Percentiles rank a stretch among this genome's conserved stretches.
Conservation (phyloP, 1,139 yeast species). For the Blastobotrys raffinosifermentans region DNA sequence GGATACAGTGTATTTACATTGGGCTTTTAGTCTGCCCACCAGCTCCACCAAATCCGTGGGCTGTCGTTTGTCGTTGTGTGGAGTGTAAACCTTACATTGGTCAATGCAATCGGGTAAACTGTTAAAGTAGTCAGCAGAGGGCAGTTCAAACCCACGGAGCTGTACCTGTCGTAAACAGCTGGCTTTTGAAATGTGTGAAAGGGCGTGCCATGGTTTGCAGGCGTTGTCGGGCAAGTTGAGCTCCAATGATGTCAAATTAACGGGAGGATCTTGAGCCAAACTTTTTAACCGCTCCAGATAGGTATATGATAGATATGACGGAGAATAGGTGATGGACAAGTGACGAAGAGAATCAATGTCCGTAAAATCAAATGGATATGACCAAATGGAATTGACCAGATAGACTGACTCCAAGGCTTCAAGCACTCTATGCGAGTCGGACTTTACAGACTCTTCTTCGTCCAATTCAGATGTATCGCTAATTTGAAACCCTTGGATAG, state of each 20-base stretch:
- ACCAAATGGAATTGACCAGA: constrained; percentile 12
- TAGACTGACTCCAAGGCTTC: neutral
- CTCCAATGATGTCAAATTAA: constrained; percentile 1
- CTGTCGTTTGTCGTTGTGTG: too few relatives aligned
- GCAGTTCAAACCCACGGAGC: constrained; percentile 9
- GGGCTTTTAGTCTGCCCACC: too few relatives aligned
- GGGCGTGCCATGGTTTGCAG: constrained; percentile 12
- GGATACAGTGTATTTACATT: too few relatives aligned
- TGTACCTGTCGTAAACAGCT: constrained; percentile 2
- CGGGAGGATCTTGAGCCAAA: constrained; percentile 9
- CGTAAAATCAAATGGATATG: constrained; percentile 10
- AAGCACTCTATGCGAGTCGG: neutral
- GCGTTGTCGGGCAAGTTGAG: constrained; percentile 6
- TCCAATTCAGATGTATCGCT: constrained; percentile 4
- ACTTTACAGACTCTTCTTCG: too few relatives aligned
- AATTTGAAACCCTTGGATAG: constrained; percentile 9
- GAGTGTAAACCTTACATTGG: neutral
- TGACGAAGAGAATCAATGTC: constrained; percentile 4
- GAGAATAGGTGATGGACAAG: constrained; percentile 5
- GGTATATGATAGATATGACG: constrained; percentile 7
- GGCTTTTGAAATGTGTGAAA: neutral
- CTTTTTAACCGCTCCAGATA: constrained; percentile 12
- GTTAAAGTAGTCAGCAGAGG: constrained; percentile 6
- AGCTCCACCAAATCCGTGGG: too few relatives aligned
- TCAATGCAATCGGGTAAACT: constrained; percentile 1